Base-by-base conservation (phyloP, 495 filamentous ascomycete genomes). In the Penicillium bialowiezense region DNA sequence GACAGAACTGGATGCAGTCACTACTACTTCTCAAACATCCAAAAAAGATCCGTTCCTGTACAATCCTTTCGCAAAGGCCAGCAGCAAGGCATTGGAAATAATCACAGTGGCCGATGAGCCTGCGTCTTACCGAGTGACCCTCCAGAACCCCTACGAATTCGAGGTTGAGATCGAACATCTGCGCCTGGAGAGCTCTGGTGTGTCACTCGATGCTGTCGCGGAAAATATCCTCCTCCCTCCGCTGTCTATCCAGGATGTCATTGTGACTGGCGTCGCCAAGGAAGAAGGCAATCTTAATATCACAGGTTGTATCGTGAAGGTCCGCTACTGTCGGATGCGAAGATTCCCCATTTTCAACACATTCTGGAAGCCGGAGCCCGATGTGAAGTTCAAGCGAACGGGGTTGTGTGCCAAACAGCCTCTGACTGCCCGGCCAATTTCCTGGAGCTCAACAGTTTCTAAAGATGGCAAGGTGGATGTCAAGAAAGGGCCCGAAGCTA, bases 81-180 rank as follows among this genome's bases (percentile, higher is more conserved):
- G 78, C 1, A 83, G 82, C 44, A 75, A 70, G 35, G 67, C 74
- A 14, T 69, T 80, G 10, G 86, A 93, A 51, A 72, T 74, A 50
- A 72, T 90, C 12, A 72, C 95, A 38, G 84, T 95, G 48, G 81
- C 89, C 4, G 84, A 83, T 21, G 92, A 97, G 63, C 65, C 75
- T 54, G 84, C 86, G 3, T 78, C 76, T 3, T 97, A 96, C 64
- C 77, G 74, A 59, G 76, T 97, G 23, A 88, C 84, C 7, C 74
- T 98, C 4, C 95, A 97, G 58, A 98, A 98, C 58, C 88, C 90
- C 1, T 96, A 89, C 61, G 91, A 97, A 43, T 88, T 97, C 57
- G 90, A 97, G 39, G 57, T 98, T 1, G 88, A 93, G 44, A 80
- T 97, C 36, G 92, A 97, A 59, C 82, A 80, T 26, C 73, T 98